phyloP scores from a whole-genome alignment of 2,329 filamentous ascomycete genomes.

The Ascochyta fabae region DNA sequence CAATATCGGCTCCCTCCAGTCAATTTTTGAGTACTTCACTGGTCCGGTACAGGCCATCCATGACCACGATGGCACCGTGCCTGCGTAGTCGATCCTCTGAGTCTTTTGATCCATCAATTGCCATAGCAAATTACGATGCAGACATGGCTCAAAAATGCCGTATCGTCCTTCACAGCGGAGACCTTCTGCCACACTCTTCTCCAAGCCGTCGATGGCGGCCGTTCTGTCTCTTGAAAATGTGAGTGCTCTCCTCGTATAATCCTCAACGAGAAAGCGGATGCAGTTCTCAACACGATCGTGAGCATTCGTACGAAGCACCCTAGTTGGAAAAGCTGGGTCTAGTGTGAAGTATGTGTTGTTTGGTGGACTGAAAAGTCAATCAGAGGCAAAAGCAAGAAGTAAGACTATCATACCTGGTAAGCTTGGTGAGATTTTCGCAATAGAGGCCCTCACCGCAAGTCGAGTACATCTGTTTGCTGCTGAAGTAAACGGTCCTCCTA shows the following conservation, averaged over 20 bases:
- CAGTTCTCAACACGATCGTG: background rate
- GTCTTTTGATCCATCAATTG: background rate
- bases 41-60: background rate
- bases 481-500: constrained; percentile 27
- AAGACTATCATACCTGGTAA: background rate
- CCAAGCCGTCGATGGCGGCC: too few relatives aligned
- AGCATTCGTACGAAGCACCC: background rate
- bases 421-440: constrained; percentile 22
- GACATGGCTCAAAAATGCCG: background rate
- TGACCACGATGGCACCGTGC: background rate
- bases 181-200: too few relatives aligned
- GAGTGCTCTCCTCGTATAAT: background rate
- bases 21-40: background rate
- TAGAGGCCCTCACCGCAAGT: constrained; percentile 25
- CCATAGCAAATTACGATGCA: background rate
- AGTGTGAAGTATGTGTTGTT: background rate
- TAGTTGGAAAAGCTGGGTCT: background rate
- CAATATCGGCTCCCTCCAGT: background rate
- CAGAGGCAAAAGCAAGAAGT: too few relatives aligned
- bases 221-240: background rate
- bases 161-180: background rate
- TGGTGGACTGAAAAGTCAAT: background rate
- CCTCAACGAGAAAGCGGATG: background rate
- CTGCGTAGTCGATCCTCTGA: background rate
- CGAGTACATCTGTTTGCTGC: constrained; percentile 24